These are phyloP conservation scores for Claviceps africana DNA, from an alignment of 2,329 filamentous ascomycete species.

Conservation along the genomic window DNA sequence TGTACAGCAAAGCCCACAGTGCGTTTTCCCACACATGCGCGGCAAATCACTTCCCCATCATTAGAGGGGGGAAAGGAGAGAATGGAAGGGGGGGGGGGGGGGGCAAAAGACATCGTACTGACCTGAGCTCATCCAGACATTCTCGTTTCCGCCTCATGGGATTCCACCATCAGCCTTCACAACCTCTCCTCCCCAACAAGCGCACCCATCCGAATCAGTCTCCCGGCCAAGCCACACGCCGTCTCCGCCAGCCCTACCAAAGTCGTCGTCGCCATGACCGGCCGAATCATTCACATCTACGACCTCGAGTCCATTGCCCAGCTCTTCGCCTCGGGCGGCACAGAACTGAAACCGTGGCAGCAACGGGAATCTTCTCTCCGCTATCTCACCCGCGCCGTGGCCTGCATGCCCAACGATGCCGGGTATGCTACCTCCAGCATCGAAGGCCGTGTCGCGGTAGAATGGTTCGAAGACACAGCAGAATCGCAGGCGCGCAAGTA, in stretches of 20 bases:
- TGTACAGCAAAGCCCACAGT: constrained; percentile 65
- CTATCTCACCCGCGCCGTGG: constrained; percentile 85
- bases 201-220: constrained; percentile 48
- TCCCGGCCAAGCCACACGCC: constrained; percentile 82
- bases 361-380: constrained; percentile 86
- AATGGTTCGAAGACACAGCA: constrained; percentile 87
- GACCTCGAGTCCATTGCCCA: constrained; percentile 57
- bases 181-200: constrained; percentile 39
- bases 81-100: too few relatives aligned
- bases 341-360: constrained; percentile 68
- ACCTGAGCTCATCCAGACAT: constrained; percentile 34
- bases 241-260: constrained; percentile 65
- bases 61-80: not conserved
- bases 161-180: constrained; percentile 78
- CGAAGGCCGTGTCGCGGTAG: constrained; percentile 88
- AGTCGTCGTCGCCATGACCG: constrained; percentile 89
- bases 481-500: constrained; percentile 89
- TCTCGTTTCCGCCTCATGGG: constrained; percentile 86
- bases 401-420: constrained; percentile 92
- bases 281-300: constrained; percentile 88
- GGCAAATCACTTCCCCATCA: not conserved
- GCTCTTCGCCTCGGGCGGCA: constrained; percentile 30
- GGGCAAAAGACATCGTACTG: not conserved
- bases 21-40: constrained; percentile 12
- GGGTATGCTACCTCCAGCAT: constrained; percentile 89